Evolutionary conservation across 2,329 filamentous ascomycete species (phyloP), one percentile per base, ranked within the genome.

Genomic region (Phoma sp.): DNA sequence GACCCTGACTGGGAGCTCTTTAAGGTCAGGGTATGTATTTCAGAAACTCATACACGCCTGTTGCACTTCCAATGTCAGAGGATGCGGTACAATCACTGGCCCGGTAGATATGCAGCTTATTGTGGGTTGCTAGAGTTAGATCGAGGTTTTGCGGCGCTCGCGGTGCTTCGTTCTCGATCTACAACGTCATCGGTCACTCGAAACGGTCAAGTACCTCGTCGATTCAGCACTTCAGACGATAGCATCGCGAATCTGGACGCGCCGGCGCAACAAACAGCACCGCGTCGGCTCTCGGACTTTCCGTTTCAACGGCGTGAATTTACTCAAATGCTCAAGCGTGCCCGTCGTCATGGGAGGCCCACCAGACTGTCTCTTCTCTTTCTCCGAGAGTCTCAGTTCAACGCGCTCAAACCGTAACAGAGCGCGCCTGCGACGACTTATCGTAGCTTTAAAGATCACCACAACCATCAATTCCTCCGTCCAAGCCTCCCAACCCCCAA

Each of bases 161-260:
- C 47, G 37, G 49, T 47, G 26, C 25, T 18, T n/a, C 30, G n/a
- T 14, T 26, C 42, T 33, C 53, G 47, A 64, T 66, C 61, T 49
- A 62, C 50, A 57, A 65, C 69, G 71, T 74, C 71, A 74, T 73
- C 50, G 67, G 65, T 60, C 59, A 65, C 69, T 71, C 55, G 61
- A 73, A 72, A 59, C 43, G 69, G 71, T 60, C 71, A 72, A 67
- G 71, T 54, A 68, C 59, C 57, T 64, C 60, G 54, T 56, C 56
- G 56, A 65, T 65, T 56, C 65, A 67, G 67, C 66, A 67, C 52
- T 60, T 64, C 65, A 68, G 62, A 68, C 67, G 60, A 57, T 65
- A 66, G 60, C 63, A 61, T 66, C 58, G 64, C 60, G 58, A 37
- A 55, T 67, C 54, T 53, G 53, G 57, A 59, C 51, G 53, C 57